Evolutionary conservation across 2,329 filamentous ascomycete species (phyloP).

Genomic region (Cryphonectria naterciae): DNA sequence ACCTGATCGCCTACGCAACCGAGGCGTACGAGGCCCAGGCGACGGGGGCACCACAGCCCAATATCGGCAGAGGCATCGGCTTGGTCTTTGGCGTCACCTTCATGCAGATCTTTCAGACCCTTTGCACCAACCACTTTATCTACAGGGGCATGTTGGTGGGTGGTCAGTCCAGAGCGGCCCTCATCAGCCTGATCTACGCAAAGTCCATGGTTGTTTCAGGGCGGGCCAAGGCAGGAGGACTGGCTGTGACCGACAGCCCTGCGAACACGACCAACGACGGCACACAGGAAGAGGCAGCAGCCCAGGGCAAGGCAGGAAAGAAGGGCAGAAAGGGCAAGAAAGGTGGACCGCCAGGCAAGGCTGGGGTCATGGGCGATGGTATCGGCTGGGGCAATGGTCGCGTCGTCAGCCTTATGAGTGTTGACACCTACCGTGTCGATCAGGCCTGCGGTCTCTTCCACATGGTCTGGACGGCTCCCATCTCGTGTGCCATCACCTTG

Average conservation of each 20-base stretch:
- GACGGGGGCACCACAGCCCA: conserved; percentile 58
- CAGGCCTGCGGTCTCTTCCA: conserved; percentile 89
- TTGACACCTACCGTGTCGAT: conserved; percentile 91
- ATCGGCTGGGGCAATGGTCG: conserved; percentile 90
- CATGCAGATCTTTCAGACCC: conserved; percentile 83
- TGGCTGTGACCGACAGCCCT: conserved; percentile 31
- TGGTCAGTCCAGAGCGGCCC: conserved; percentile 76
- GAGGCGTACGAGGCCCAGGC: conserved; percentile 73
- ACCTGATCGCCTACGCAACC: conserved; percentile 82
- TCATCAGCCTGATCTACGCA: conserved; percentile 88
- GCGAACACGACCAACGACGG: conserved; percentile 46
- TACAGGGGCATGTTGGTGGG: conserved; percentile 92
- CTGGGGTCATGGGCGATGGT: conserved; percentile 67
- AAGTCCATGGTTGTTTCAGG: conserved; percentile 90
- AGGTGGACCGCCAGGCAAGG: conserved; percentile 40
- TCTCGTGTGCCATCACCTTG: conserved; percentile 78
- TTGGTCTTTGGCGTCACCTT: conserved; percentile 80
- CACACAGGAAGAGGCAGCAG: conserved; percentile 45
- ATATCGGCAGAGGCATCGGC: conserved; percentile 77
- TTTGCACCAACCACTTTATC: conserved; percentile 88
- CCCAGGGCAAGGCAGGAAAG: conserved; percentile 38
- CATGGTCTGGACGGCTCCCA: conserved; percentile 84
- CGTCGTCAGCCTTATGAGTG: conserved; percentile 92
- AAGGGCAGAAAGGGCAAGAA: conserved; percentile 41
- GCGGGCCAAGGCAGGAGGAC: conserved; percentile 81